Evolutionary conservation across 169 alveolate genomes (phyloP), one percentile per base, ranked within the genome.

Genomic region (Plasmodium berghei): DNA sequence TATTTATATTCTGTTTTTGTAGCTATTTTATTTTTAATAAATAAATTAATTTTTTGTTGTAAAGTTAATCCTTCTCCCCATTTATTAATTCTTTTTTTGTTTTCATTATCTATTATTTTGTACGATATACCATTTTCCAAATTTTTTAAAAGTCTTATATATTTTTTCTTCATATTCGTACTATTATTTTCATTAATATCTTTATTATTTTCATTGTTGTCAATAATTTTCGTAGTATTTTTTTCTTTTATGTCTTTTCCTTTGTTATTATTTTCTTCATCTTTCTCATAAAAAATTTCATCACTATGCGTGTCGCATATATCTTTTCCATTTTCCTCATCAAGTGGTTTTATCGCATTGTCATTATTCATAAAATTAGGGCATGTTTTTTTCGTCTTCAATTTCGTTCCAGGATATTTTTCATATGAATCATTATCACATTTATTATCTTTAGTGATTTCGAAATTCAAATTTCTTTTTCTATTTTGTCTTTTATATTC

Each of bases 51-150:
- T 77, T 94, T 94, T 34, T 94, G 93, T 48, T 69, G 62, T 66
- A 94, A 87, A 14, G 88, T 85, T 28, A 92, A 46, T 46, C 83
- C 83, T 12, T 34, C 89, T 24, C 93, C 91, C 96, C 96, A 94
- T 45, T 88, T 69, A 12, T 93, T 92, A 67, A 88, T 73, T 62
- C 96, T 92, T 40, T 90, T 92, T 10, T 85, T 94, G 16, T 72
- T 22, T 58, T 67, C 90, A 12, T 66, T 46, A 28, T 83, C 72
- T 56, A 83, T 52, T 49, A 34, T 55, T 55, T 83, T 83, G 16
- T n/a, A 67, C 2, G 85, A 62, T 66, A 83, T 22, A 55, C 67
- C 48, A 3, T 46, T 67, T 83, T 83, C 46, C 72, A 83, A 72
- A 18, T n/a, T 83, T 67, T 83, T 83, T 40, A 83, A 54, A 66